Percentiles rank a stretch among this genome's conserved stretches.
Conservation (phyloP, 208 protist species). For the Leptomonas pyrrhocoris region DNA sequence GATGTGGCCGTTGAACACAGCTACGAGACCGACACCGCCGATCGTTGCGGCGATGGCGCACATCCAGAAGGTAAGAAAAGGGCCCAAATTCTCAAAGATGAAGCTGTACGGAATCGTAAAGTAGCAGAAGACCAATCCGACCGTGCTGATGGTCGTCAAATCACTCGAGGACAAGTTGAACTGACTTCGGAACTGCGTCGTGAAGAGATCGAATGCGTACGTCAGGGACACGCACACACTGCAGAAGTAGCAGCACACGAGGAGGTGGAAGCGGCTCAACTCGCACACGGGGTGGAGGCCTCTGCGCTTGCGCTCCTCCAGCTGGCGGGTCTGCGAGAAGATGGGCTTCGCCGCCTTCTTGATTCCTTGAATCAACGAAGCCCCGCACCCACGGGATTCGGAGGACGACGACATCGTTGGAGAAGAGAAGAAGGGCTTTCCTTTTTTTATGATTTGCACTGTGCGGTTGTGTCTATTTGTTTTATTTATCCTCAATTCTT, state of each 20-base stretch:
- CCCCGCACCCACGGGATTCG: neutral
- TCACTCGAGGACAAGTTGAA: conserved; percentile 56
- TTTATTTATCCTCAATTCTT: neutral
- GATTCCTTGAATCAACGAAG: conserved; percentile 2
- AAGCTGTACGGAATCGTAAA: conserved; percentile 69
- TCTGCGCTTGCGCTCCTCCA: conserved; percentile 39
- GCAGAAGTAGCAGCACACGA: conserved; percentile 75
- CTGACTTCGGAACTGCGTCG: conserved; percentile 40
- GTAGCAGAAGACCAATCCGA: conserved; percentile 78
- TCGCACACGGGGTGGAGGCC: conserved; percentile 57
- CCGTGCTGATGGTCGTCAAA: conserved; percentile 68
- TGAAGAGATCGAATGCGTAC: conserved; percentile 76
- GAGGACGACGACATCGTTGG: neutral
- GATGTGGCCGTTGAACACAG: conserved; percentile 46
- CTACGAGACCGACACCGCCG: conserved; percentile 43
- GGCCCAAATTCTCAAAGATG: conserved; percentile 60
- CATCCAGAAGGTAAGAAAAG: conserved; percentile 47
- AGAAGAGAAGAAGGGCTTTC: neutral
- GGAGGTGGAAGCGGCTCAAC: conserved; percentile 54
- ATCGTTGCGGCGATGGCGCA: conserved; percentile 36
- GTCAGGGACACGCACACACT: conserved; percentile 64
- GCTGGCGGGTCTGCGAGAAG: conserved; percentile 43
- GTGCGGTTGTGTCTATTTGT: neutral
- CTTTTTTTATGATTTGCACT: neutral
- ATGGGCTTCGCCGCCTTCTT: conserved; percentile 8